These are phyloP conservation scores for Xylariaceae sp. DNA, from an alignment of 2,329 filamentous ascomycete genomes.

Conservation along the genomic window DNA sequence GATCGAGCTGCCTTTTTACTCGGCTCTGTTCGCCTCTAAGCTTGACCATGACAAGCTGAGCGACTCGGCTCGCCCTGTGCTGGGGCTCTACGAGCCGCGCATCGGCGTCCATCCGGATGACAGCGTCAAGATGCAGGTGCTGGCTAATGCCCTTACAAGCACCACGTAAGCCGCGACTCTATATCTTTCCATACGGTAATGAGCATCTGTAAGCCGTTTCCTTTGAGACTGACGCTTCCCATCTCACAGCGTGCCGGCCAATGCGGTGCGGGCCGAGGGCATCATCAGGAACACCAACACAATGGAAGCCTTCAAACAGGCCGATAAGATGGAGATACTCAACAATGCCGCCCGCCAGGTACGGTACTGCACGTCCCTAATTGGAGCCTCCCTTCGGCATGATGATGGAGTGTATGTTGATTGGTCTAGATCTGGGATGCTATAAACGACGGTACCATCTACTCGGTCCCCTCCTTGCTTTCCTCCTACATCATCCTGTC, in stretches of 20 bases:
- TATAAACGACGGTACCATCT: constrained; percentile 93
- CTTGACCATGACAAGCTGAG: constrained; percentile 97
- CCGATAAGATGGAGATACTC: constrained; percentile 73
- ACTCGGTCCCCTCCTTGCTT: constrained; percentile 86
- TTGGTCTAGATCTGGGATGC: constrained; percentile 81
- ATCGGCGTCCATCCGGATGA: constrained; percentile 63
- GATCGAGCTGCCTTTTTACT: constrained; percentile 93
- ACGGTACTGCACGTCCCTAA: constrained; percentile 24
- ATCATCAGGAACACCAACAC: constrained; percentile 96
- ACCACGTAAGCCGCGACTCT: constrained; percentile 58
- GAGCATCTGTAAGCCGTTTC: constrained; percentile 2
- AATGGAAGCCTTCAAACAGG: constrained; percentile 82
- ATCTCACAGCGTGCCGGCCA: constrained; percentile 54
- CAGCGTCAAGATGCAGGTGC: constrained; percentile 84
- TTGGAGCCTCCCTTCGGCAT: neutral
- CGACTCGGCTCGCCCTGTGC: constrained; percentile 79
- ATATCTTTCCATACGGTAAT: too few species aligned
- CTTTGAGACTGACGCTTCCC: constrained; percentile 11
- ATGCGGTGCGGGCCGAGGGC: constrained; percentile 78
- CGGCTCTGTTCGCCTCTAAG: constrained; percentile 84
- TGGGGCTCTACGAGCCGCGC: constrained; percentile 85
- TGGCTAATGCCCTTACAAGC: constrained; percentile 77
- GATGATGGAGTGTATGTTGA: constrained; percentile 1
- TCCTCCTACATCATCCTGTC: constrained; percentile 85
- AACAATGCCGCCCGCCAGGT: constrained; percentile 75